These are phyloP conservation scores for Cyberlindnera veronae DNA, from an alignment of 805 yeast genomes.

Conservation along the genomic window DNA sequence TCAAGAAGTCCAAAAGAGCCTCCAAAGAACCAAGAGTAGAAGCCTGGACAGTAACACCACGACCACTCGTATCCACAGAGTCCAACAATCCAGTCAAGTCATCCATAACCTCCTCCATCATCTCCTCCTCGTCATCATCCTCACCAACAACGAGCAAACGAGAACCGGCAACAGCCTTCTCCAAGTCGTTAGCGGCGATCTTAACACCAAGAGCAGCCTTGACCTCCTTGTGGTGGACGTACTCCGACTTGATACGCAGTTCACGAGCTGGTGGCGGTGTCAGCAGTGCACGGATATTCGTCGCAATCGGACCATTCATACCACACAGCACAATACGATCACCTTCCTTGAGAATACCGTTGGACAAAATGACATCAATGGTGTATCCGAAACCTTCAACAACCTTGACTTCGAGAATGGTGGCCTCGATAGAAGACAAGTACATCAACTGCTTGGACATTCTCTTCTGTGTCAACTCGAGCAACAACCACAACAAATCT, in stretches of 20 bases:
- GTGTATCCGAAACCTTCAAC: conserved; percentile 99
- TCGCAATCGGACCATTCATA: conserved; percentile 96
- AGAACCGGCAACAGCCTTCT: conserved; percentile 99
- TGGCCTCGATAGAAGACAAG: conserved; percentile 90
- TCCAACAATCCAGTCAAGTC: conserved; percentile 93
- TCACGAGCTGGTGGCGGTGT: conserved; percentile 98
- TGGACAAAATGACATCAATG: conserved; percentile 95
- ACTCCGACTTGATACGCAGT: conserved; percentile 93
- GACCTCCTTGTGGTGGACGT: conserved; percentile 94
- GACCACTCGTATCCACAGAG: conserved; percentile 91
- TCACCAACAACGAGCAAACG: conserved; percentile 92
- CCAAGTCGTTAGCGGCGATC: conserved; percentile 96
- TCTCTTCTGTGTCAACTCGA: conserved; percentile 96
- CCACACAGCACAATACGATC: conserved; percentile 96
- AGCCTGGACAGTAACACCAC: conserved; percentile 98
- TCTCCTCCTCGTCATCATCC: conserved; percentile 95
- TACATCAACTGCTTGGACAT: conserved; percentile 99
- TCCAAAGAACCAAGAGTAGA: conserved; percentile 97
- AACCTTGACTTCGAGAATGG: conserved; percentile 95
- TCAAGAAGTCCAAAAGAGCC: conserved; percentile 93
- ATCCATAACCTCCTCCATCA: conserved; percentile 98
- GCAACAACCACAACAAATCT: conserved; percentile 90
- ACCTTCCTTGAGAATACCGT: conserved; percentile 93
- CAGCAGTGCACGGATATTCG: conserved; percentile 89
- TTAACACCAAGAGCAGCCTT: conserved; percentile 99